Conservation (phyloP, 2,329 filamentous ascomycete species). For the Kalmusia sp. region DNA sequence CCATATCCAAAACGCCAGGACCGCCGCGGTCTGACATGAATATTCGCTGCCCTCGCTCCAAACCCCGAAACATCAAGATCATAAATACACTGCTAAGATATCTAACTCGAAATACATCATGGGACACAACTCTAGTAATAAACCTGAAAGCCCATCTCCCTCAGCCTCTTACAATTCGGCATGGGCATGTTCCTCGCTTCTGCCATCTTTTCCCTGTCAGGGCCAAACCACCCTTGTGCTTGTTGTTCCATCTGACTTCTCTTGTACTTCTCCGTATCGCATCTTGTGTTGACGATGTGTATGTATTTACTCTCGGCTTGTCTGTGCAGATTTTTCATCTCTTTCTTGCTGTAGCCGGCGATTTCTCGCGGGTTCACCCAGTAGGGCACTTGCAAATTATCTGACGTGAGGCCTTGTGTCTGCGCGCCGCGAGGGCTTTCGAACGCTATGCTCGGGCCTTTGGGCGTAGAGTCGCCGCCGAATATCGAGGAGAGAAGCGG, state of each 20-base stretch:
- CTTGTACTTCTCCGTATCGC: slow-evolving; percentile 73
- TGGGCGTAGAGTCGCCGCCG: slow-evolving; percentile 56
- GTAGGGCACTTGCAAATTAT: slow-evolving; percentile 78
- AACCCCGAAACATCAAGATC: neutral
- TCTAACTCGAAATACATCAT: neutral
- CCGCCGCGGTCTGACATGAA: neutral
- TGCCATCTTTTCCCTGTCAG: slow-evolving; percentile 80
- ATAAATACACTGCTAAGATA: neutral
- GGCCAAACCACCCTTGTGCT: slow-evolving; percentile 86
- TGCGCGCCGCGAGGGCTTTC: slow-evolving; percentile 74
- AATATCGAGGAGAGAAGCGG: slow-evolving; percentile 83
- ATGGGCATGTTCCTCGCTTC: slow-evolving; percentile 69
- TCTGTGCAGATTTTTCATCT: slow-evolving; percentile 78
- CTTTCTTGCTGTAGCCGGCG: slow-evolving; percentile 69
- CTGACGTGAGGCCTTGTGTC: slow-evolving; percentile 75
- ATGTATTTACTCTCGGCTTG: slow-evolving; percentile 78
- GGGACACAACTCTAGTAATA: no score
- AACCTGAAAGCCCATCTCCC: slow-evolving; percentile 50
- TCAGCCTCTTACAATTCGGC: slow-evolving; percentile 65
- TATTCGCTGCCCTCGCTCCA: neutral
- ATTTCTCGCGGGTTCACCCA: slow-evolving; percentile 84
- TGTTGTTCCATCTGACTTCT: slow-evolving; percentile 75
- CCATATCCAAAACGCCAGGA: neutral
- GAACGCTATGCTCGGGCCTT: slow-evolving; percentile 77
- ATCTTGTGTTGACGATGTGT: slow-evolving; percentile 70